Evolutionary conservation across 768 basidiomycete species (phyloP).

Genomic region (Suillus alpinus): DNA sequence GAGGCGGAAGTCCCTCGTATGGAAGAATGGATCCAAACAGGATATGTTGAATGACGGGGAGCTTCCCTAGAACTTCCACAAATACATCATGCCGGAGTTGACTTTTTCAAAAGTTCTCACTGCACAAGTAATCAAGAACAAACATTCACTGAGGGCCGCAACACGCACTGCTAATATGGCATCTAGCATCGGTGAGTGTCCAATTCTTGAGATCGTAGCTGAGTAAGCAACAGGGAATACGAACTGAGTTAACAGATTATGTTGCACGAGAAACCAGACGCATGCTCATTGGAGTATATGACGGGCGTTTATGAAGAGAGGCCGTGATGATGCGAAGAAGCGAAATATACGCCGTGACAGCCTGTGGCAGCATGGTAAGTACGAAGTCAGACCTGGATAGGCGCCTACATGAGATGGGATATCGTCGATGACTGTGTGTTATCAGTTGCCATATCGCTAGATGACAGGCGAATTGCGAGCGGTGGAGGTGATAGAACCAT

Average conservation of each 20-base stretch:
- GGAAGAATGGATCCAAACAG: constrained; percentile 81
- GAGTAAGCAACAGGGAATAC: constrained; percentile 19
- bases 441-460: constrained; percentile 26
- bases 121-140: constrained; percentile 13
- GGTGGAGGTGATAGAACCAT: constrained; percentile 23
- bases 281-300: not conserved
- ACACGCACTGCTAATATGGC: constrained; percentile 80
- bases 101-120: constrained; percentile 96
- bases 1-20: constrained; percentile 59
- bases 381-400: too few relatives aligned
- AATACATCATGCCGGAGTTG: constrained; percentile 95
- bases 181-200: constrained; percentile 96
- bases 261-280: too few relatives aligned
- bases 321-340: not conserved
- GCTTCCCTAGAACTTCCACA: constrained; percentile 91
- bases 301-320: not conserved
- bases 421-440: too few relatives aligned
- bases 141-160: not conserved
- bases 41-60: constrained; percentile 96
- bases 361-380: not conserved
- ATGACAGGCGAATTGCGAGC: constrained; percentile 23
- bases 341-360: too few relatives aligned
- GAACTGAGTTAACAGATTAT: constrained; percentile 90
- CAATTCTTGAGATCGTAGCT: not conserved
- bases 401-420: too few relatives aligned